Evolutionary conservation across 2,329 filamentous ascomycete genomes (phyloP), one percentile per base, ranked within the genome.

Genomic region (Ophiostoma ips): DNA sequence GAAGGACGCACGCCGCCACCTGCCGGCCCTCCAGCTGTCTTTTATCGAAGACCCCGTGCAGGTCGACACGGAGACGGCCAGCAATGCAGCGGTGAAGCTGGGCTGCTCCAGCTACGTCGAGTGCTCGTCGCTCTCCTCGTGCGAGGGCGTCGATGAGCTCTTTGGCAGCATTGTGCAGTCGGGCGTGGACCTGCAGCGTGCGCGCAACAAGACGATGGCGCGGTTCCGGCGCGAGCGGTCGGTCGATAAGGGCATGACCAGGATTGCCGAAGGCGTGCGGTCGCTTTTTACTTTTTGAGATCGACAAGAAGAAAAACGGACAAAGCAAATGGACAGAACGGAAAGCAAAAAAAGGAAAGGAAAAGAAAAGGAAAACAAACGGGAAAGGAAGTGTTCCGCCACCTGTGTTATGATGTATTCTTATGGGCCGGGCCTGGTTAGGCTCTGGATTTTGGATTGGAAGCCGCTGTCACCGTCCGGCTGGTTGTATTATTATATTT

Each of bases 41-140:
- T 56, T 52, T 44, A 46, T 54, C 3, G 54, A 57, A 2, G 55
- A 58, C 5, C 37, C 46, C 8, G 49, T 43, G 11, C 52, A 56
- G 19, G 55, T 58, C 6, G 38, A 48, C 1, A 15, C 45, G 2
- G 46, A 16, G 9, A 37, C 53, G 52, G 55, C 51, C 5, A 36
- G 38, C 47, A 24, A 38, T 36, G 45, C 37, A 0, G 53, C 56
- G 2, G 10, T 33, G 11, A 28, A 16, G 7, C 24, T 57, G 46
- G 31, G 50, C 38, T 56, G 55, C n/a, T 13, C 38, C 6, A 28
- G 47, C n/a, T 58, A 57, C 50, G 52, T 56, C 44, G 57, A 58
- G 43, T 58, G 56, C 50, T 58, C 57, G 4, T 58, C 57, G 13
- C 50, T 55, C 0, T 44, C 38, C 2, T 33, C 47, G 3, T 53